phyloP scores from a whole-genome alignment of 2,329 filamentous ascomycete species.

The Sordariomycetes sp. region DNA sequence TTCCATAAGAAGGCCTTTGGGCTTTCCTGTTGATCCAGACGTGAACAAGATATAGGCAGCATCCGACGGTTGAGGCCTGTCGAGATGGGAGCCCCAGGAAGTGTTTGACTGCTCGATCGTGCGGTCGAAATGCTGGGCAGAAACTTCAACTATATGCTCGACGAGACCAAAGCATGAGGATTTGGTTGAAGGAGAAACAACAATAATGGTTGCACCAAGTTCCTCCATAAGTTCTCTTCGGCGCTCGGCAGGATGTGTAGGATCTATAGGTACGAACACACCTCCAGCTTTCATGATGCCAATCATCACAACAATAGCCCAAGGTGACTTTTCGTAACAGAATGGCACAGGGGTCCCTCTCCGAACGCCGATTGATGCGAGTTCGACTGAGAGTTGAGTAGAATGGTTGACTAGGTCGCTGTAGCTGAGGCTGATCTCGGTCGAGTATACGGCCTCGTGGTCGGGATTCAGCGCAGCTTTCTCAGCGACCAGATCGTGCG shows the following conservation, averaged over 20 bases:
- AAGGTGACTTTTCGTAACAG: conserved; percentile 2
- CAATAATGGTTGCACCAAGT: conserved; percentile 2
- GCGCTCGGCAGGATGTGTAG: conserved; percentile 4
- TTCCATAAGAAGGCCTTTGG: conserved; percentile 12
- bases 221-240: conserved; percentile 1
- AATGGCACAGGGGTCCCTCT: conserved; percentile 7
- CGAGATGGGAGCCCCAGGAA: neutral
- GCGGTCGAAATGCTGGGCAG: too few species aligned
- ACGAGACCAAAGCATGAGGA: neutral
- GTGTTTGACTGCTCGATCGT: too few species aligned
- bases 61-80: neutral
- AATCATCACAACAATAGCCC: conserved; percentile 1
- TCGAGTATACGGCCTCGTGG: conserved; percentile 5
- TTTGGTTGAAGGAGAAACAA: neutral
- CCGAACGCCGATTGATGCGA: conserved; percentile 10
- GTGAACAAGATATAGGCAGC: conserved; percentile 12
- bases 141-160: neutral
- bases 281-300: conserved; percentile 15
- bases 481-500: conserved; percentile 27
- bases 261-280: conserved; percentile 17
- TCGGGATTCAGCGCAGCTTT: conserved; percentile 15
- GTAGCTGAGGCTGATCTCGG: conserved; percentile 20
- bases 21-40: conserved; percentile 12
- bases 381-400: neutral
- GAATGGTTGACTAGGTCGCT: conserved; percentile 14